Evolutionary conservation across 140 eudicot genomes (phyloP), one percentile per base, ranked within the genome.

Genomic region (Anethum foeniculum): DNA sequence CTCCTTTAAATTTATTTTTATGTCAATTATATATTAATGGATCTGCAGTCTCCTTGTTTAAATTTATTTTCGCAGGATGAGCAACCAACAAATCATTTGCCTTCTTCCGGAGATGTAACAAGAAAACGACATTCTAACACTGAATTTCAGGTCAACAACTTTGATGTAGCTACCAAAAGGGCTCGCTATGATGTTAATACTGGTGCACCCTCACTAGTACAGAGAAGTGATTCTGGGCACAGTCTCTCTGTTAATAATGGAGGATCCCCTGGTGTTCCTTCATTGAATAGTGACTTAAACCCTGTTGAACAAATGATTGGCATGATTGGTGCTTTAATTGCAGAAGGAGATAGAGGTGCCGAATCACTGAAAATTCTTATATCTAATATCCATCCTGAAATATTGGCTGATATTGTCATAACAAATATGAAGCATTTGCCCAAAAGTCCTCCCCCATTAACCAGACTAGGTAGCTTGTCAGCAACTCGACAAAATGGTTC

Each of bases 361-460:
- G 91, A 96, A 79, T 93, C 99, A 76, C 91, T 96, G 67, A 96
- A 96, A 78, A 81, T 96, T 80, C 86, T 96, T 28, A 86, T 96
- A 80, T 91, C 98, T 76, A 88, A 88, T 38, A 90, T 96, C 47
- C 98, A 91, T 81, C 97, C 99, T 25, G 99, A 96, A 84, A 79
- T 96, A 46, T 85, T 96, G 78, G 98, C 99, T 74, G 99, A 96
- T 84, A 96, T 96, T 56, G 99, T 96, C 83, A 91, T 96, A 39
- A 91, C 94, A 13, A 96, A 93, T 85, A 93, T 96, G 99, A 96
- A 88, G 79, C 97, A 96, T 87, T 86, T 96, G 86, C 99, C 99
- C 13, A 85, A 82, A 77, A 82, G 75, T 19, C 89, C 94, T 82
- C 93, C 93, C 78, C 87, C 91, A 1, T 64, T 87, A 73, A 74